Base-by-base conservation (phyloP, 1,284 basidiomycete species). In the Moesziomyces globuligerus region DNA sequence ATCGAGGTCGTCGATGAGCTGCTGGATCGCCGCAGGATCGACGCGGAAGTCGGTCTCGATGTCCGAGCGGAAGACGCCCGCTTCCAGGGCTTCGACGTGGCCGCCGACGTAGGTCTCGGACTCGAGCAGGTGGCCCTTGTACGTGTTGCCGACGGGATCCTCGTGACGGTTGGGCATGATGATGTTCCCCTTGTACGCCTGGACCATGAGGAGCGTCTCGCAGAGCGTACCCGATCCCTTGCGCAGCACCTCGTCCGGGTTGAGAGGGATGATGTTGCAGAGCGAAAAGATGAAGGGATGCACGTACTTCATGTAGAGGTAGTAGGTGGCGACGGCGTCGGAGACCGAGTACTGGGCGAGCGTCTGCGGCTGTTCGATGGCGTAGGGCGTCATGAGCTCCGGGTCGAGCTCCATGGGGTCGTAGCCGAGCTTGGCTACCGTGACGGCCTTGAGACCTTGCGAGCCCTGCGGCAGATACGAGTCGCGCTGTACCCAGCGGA, bases 221-320 rank as follows among this genome's bases (percentile, higher is more conserved):
- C 96, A 98, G 18, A 98, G 86, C 0, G 96, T 98, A 20, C 96
- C 96, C 71, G 89, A 92, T 29, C 96, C 96, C 83, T 99, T 98
- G 43, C 96, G 87, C 75, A 98, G 83, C 4, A 98, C 96, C 74
- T 98, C 96, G 76, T 99, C 96, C 2, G 96, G 94, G 78, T 90
- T 91, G 56, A 99, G 87, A 17, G 96, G 96, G 77, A 99, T 98
- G 83, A 98, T 98, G 86, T 97, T 98, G 85, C 96, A 98, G 32
- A 99, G 86, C 24, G 95, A 98, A 85, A 99, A 99, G 78, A 98
- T 94, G 87, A 99, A 99, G 0, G 96, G 96, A 80, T 98, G 94
- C 11, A 99, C 94, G 81, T 99, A 98, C 92, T 98, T 99, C 96
- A 98, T 98, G 86, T 99, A 98, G 43, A 99, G 87, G 83, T 98